Evolutionary conservation across 257 asterid genomes (phyloP), one percentile per base, ranked within the genome.

Genomic region (Sherardia arvensis): DNA sequence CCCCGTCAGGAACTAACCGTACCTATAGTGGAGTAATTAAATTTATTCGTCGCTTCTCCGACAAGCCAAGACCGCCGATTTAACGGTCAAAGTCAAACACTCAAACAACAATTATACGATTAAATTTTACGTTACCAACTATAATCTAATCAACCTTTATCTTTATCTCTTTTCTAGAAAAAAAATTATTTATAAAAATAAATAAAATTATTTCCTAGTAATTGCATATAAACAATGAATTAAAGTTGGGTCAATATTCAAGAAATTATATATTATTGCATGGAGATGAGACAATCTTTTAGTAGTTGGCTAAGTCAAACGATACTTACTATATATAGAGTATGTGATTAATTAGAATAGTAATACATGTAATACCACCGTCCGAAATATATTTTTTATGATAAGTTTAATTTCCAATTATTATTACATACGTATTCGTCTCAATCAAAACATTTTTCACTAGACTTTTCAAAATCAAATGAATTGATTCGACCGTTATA

Each of bases 51-150:
- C 61, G 32, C 71, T 14, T 60, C 55, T 60, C 76, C 71, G 71
- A 65, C 76, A 60, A 51, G 33, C 64, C 66, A 57, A 25, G 62
- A 71, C 75, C 80, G 76, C 73, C 70, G 69, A 66, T 67, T 11
- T 27, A 25, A 55, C n/a, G 33, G 60, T 55, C 60, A 55, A 55
- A 69, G 68, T 58, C 66, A 71, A 68, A 62, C 34, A 61, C 40
- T 36, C 53, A 8, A 27, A 38, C 53, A 40, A 43, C 49, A 43
- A 43, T 43, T 43, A 43, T 43, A 43, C 49, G 49, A 14, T 43
- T 43, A 43, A 43, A 43, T 43, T 40, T 43, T 43, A 43, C 49
- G 49, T 43, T 43, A 43, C 49, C 49, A 43, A 43, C 49, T 43
- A n/a, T n/a, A 43, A 43, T 43, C 49, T 43, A 43, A 43, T 43